These are phyloP conservation scores for Phytopythium helicoides DNA, from an alignment of 352 stramenopile genomes.

Conservation along the genomic window DNA sequence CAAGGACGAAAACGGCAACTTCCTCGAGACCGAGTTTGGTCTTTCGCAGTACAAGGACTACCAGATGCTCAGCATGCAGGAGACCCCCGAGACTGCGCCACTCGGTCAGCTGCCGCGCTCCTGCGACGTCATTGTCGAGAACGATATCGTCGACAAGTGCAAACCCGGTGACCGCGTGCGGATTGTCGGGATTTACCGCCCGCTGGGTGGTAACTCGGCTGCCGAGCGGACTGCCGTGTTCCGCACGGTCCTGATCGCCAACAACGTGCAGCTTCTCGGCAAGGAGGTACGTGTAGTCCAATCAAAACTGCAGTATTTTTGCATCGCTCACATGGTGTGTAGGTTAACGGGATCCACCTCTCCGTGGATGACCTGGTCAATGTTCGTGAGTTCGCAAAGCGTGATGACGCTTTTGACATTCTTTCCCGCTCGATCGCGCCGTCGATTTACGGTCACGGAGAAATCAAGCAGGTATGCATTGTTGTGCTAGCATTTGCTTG, in stretches of 20 bases:
- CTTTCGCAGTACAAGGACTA: constrained; percentile 99
- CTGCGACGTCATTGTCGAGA: constrained; percentile 97
- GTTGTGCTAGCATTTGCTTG: too few relatives aligned
- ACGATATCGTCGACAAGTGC: constrained; percentile 98
- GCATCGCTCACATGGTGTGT: not conserved
- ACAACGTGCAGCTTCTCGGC: constrained; percentile 95
- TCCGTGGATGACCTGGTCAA: constrained; percentile 89
- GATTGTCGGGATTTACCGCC: constrained; percentile 94
- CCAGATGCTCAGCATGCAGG: constrained; percentile 91
- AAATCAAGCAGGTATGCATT: constrained; percentile 99
- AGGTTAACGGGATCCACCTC: constrained; percentile 92
- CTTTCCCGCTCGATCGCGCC: constrained; percentile 95
- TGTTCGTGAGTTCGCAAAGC: constrained; percentile 92
- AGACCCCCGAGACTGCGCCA: constrained; percentile 92
- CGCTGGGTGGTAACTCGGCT: constrained; percentile 79
- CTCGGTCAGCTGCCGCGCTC: constrained; percentile 96
- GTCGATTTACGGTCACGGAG: constrained; percentile 97
- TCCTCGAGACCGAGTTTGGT: constrained; percentile 98
- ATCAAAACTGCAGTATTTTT: too few relatives aligned
- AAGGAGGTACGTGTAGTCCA: constrained; percentile 61
- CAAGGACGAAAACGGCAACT: constrained; percentile 95
- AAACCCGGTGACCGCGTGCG: constrained; percentile 98
- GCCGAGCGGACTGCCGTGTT: constrained; percentile 91
- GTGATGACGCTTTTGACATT: constrained; percentile 89
- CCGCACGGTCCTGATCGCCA: constrained; percentile 95